Evolutionary conservation across 257 asterid genomes (phyloP).

Genomic region (Agastache rugosa): DNA sequence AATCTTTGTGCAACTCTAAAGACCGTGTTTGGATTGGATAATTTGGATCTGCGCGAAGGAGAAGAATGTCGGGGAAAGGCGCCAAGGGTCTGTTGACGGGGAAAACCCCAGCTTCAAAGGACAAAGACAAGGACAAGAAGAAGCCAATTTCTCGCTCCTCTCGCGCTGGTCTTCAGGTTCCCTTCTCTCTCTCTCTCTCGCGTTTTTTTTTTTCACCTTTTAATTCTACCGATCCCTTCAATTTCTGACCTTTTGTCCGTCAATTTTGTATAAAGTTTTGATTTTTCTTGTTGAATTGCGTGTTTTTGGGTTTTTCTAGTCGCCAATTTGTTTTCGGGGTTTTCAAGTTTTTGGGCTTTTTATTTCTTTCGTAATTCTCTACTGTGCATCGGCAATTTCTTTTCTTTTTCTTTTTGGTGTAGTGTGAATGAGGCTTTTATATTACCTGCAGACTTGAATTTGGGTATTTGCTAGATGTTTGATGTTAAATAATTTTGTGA

Average conservation of each 20-base stretch:
- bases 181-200: neutral
- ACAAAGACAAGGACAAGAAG: conserved; percentile 62
- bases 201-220: neutral
- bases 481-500: conserved; percentile 14
- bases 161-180: conserved; percentile 58
- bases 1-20: neutral
- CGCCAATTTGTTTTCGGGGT: neutral
- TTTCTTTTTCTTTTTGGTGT: neutral
- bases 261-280: neutral
- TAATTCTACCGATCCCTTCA: conserved; percentile 9
- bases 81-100: conserved; percentile 55
- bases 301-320: conserved; percentile 18
- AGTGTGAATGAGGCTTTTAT: neutral
- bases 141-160: conserved; percentile 56
- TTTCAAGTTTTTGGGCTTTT: neutral
- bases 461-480: neutral
- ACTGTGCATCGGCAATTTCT: neutral
- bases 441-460: neutral
- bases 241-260: neutral
- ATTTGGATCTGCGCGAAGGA: conserved; percentile 26
- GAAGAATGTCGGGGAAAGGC: conserved; percentile 53
- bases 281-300: neutral
- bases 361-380: neutral
- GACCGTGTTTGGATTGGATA: conserved; percentile 12
- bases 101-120: conserved; percentile 56